These are phyloP conservation scores for Colletotrichum tropicicola DNA, from an alignment of 2,329 filamentous ascomycete genomes.

Conservation along the genomic window DNA sequence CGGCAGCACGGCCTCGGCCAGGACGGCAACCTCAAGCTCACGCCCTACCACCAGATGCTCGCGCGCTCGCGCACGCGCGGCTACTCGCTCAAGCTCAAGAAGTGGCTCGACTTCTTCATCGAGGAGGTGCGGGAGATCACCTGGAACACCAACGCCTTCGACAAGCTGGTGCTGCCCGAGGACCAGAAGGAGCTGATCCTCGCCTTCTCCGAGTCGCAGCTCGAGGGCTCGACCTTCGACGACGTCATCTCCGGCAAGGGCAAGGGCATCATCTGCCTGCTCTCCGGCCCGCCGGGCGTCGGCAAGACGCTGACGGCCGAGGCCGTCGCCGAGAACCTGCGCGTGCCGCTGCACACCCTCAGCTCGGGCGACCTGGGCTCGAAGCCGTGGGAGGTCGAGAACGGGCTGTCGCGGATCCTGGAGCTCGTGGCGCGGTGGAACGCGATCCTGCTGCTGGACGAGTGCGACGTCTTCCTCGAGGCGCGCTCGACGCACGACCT, in stretches of 20 bases:
- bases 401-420: conserved; percentile 60
- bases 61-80: conserved; percentile 48
- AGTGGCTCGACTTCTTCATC: conserved; percentile 59
- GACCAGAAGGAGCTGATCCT: conserved; percentile 61
- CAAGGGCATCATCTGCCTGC: conserved; percentile 58
- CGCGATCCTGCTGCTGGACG: conserved; percentile 49
- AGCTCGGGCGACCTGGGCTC: conserved; percentile 77
- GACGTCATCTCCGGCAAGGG: conserved; percentile 63
- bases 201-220: conserved; percentile 58
- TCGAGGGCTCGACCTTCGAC: conserved; percentile 55
- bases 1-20: conserved; percentile 34
- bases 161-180: conserved; percentile 56
- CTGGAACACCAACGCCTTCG: conserved; percentile 59
- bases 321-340: conserved; percentile 58
- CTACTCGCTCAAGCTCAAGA: conserved; percentile 57
- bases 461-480: conserved; percentile 55
- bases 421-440: conserved; percentile 71
- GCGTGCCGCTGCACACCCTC: conserved; percentile 59
- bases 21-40: conserved; percentile 37
- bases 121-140: conserved; percentile 52
- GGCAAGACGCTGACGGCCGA: conserved; percentile 61
- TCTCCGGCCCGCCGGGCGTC: conserved; percentile 57
- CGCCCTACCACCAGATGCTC: conserved; percentile 44
- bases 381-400: conserved; percentile 70
- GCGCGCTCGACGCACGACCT: conserved; percentile 44